Conservation (phyloP, 1,284 basidiomycete species). For the Pyrrhoderma lamaoense region DNA sequence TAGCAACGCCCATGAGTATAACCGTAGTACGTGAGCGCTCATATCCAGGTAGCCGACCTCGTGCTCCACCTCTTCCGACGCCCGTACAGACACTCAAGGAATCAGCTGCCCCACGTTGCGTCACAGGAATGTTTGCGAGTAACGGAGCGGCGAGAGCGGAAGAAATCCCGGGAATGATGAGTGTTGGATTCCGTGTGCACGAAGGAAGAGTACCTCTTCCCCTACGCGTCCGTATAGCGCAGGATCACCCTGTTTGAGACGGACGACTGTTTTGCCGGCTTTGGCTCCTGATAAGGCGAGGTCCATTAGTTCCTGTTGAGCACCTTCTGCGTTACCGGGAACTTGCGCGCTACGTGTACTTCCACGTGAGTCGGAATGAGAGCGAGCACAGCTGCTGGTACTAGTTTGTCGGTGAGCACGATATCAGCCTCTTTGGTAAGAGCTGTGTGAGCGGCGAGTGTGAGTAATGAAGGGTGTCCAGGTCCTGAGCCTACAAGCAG, state of each 20-base stretch:
- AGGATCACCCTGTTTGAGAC: constrained; percentile 96
- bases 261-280: constrained; percentile 79
- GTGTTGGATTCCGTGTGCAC: constrained; percentile 75
- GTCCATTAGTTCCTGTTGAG: constrained; percentile 91
- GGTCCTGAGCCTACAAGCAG: constrained; percentile 91
- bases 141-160: constrained; percentile 87
- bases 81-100: constrained; percentile 88
- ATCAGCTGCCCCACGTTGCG: constrained; percentile 91
- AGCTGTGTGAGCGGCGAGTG: constrained; percentile 76
- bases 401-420: constrained; percentile 95
- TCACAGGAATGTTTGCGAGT: constrained; percentile 88
- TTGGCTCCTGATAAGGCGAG: constrained; percentile 77
- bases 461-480: constrained; percentile 89
- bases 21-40: constrained; percentile 74
- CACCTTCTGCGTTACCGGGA: constrained; percentile 96
- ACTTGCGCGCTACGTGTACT: constrained; percentile 88
- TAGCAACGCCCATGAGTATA: constrained; percentile 92
- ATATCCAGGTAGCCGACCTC: constrained; percentile 84
- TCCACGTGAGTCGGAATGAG: constrained; percentile 74
- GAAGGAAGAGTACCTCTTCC: constrained; percentile 91
- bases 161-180: constrained; percentile 85
- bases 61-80: constrained; percentile 81
- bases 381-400: constrained; percentile 81
- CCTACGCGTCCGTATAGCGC: constrained; percentile 91
- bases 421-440: constrained; percentile 61